A percentile compares a stretch with the other conserved stretches of the same genome.
Evolutionary conservation across 768 basidiomycete genomes (phyloP).

Genomic region (Tricholoma flavovirens): DNA sequence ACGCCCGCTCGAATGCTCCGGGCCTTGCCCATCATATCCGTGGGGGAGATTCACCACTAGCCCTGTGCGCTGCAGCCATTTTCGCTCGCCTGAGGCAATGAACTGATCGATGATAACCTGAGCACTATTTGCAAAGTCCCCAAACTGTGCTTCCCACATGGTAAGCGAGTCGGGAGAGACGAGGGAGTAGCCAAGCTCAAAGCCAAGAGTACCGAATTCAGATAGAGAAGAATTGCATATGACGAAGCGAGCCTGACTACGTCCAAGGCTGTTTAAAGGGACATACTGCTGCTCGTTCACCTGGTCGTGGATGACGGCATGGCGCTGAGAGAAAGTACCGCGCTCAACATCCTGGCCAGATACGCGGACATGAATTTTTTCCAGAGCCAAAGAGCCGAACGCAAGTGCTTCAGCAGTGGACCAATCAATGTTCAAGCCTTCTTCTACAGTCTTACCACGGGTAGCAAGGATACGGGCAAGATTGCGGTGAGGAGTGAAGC

Average conservation of each 20-base stretch:
- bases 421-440: slow-evolving; percentile 94
- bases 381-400: slow-evolving; percentile 87
- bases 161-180: slow-evolving; percentile 91
- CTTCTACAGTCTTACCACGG: slow-evolving; percentile 87
- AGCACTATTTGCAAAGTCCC: slow-evolving; percentile 97
- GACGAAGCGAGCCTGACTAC: slow-evolving; percentile 87
- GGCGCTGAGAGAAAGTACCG: slow-evolving; percentile 97
- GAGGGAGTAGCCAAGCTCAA: slow-evolving; percentile 97
- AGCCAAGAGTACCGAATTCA: slow-evolving; percentile 91
- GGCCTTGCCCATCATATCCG: slow-evolving; percentile 97
- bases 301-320: slow-evolving; percentile 97
- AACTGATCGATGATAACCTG: slow-evolving; percentile 99
- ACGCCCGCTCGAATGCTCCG: slow-evolving; percentile 94
- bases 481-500: slow-evolving; percentile 87
- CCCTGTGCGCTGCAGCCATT: slow-evolving; percentile 94
- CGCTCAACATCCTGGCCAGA: slow-evolving; percentile 99
- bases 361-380: slow-evolving; percentile 90
- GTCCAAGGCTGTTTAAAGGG: slow-evolving; percentile 83
- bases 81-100: slow-evolving; percentile 94
- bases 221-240: slow-evolving; percentile 97
- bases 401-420: slow-evolving; percentile 97
- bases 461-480: slow-evolving; percentile 85
- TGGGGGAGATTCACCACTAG: slow-evolving; percentile 87
- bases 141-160: slow-evolving; percentile 99
- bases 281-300: slow-evolving; percentile 85